phyloP scores from a whole-genome alignment of 2,329 filamentous ascomycete species.

The Fusarium virguliforme region DNA sequence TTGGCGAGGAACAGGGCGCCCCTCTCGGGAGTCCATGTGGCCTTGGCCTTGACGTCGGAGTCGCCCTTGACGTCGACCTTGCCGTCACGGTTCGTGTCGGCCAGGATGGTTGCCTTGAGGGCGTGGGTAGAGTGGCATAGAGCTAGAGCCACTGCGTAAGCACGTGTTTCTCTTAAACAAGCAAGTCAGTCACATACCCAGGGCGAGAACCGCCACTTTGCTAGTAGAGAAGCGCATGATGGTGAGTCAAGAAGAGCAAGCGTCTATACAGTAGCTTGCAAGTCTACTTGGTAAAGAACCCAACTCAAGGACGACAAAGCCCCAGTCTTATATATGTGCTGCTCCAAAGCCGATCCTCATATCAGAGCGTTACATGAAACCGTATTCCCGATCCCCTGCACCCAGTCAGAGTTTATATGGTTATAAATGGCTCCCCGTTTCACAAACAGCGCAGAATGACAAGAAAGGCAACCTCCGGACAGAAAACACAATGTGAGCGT shows the following conservation, averaged over 20 bases:
- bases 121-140: constrained; percentile 26
- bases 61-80: constrained; percentile 44
- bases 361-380: constrained; percentile 6
- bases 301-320: neutral
- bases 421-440: constrained; percentile 2
- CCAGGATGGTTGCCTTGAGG: constrained; percentile 45
- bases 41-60: constrained; percentile 47
- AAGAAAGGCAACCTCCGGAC: neutral
- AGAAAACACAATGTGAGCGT: neutral
- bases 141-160: constrained; percentile 11
- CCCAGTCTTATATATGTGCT: neutral
- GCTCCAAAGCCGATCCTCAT: neutral
- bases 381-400: neutral
- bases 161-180: rapidly evolving
- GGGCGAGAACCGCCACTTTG: constrained; percentile 10
- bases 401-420: constrained; percentile 1
- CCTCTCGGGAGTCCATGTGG: constrained; percentile 39
- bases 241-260: neutral
- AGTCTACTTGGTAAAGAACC: neutral
- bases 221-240: constrained; percentile 23
- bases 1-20: constrained; percentile 59
- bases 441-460: constrained; percentile 1
- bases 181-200: constrained; percentile 9
- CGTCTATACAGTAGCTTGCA: neutral
- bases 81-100: constrained; percentile 60